Evolutionary conservation across 2,329 filamentous ascomycete species (phyloP), one percentile per base, ranked within the genome.

Genomic region (Fusarium zealandicum): DNA sequence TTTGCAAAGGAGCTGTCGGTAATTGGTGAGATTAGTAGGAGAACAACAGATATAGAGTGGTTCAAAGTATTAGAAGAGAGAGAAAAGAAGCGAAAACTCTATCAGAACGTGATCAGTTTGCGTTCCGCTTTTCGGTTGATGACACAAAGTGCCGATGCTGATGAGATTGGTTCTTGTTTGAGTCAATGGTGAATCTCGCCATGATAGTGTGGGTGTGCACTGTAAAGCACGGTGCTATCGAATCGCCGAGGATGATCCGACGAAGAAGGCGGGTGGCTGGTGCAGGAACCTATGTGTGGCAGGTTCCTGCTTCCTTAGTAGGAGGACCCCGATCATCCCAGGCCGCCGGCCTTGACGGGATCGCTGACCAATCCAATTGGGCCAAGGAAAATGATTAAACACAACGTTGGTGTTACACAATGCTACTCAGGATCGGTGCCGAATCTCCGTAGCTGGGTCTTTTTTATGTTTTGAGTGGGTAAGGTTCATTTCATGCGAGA

Each of bases 231-330:
- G 45, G 59, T 52, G 6, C 1, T 0, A 3, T 1, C 2, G 3
- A 2, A 2, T 56, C 16, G 30, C 59, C 59, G 59, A 63, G 11
- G 59, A 56, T 63, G 39, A 51, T 7, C 58, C 58, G 58, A 54
- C 55, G 20, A 12, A 17, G 35, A 20, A 37, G 17, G 35, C 16
- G 17, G 11, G 5, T 9, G 16, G 5, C 35, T 7, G 12, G 14
- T 25, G 22, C 22, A 25, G 22, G 22, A 25, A 25, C 22, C 22
- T 6, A 20, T n/a, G 20, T 20, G 20, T 4, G 20, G 20, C 6
- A 20, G n/a, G n/a, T n/a, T n/a, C n/a, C n/a, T n/a, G n/a, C n/a
- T n/a, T n/a, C 20, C 4, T 4, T 4, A 20, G 20, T 20, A 20
- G 20, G 20, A 20, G 61, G 58, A 51, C 58, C 42, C 41, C 36